Percentiles rank a stretch among this genome's conserved stretches.
phyloP scores from a whole-genome alignment of 129 eudicot genomes.

The Silybum marianum region DNA sequence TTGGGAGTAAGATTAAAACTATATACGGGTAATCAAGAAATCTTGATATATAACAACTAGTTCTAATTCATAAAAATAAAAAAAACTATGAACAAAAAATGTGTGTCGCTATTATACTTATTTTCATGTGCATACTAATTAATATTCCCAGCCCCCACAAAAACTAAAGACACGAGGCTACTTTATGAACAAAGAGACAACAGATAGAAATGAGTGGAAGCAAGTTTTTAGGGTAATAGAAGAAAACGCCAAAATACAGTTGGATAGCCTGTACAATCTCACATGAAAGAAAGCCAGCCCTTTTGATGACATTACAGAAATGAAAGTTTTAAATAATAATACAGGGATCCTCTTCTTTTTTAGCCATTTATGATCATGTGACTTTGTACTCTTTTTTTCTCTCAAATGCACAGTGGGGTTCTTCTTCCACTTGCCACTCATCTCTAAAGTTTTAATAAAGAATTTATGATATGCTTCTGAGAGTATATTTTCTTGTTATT shows the following conservation, averaged over 20 bases:
- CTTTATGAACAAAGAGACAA: constrained; percentile 50
- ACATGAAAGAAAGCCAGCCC: constrained; percentile 63
- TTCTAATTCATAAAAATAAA: not conserved
- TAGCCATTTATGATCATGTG: constrained; percentile 62
- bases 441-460: constrained; percentile 34
- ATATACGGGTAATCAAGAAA: not conserved
- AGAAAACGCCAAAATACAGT: constrained; percentile 69
- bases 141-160: constrained; percentile 35
- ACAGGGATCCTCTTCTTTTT: constrained; percentile 43
- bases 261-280: constrained; percentile 64
- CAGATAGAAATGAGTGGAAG: constrained; percentile 38
- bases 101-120: constrained; percentile 6
- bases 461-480: constrained; percentile 36
- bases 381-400: constrained; percentile 51
- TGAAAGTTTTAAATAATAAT: constrained; percentile 40
- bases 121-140: constrained; percentile 33
- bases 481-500: not conserved
- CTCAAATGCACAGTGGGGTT: constrained; percentile 54
- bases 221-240: constrained; percentile 20
- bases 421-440: constrained; percentile 38
- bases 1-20: not conserved
- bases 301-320: constrained; percentile 59
- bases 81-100: constrained; percentile 5
- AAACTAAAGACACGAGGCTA: constrained; percentile 45
- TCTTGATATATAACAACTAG: not conserved